phyloP scores from a whole-genome alignment of 2,329 filamentous ascomycete genomes.

The Aspergillus persii region DNA sequence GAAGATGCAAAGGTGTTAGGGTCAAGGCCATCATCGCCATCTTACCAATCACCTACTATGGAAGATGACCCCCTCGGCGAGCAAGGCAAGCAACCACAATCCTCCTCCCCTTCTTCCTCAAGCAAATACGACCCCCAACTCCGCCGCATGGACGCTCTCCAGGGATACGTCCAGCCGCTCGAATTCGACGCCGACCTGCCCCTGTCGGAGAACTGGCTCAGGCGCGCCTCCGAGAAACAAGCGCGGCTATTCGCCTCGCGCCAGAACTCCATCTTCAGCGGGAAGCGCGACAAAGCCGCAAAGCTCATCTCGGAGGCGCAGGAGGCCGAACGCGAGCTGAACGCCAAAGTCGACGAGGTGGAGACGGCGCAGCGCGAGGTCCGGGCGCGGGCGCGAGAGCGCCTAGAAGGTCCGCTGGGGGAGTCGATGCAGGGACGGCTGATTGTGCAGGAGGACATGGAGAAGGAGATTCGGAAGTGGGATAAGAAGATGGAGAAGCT shows the following conservation, averaged over 20 bases:
- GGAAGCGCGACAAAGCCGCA: slow-evolving; percentile 6
- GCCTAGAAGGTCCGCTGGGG: slow-evolving; percentile 10
- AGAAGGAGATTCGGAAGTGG: slow-evolving; percentile 8
- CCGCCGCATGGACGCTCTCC: slow-evolving; percentile 7
- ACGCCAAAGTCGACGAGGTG: slow-evolving; percentile 9
- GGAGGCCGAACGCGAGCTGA: slow-evolving; percentile 1
- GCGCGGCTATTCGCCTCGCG: slow-evolving; percentile 4
- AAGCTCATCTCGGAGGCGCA: slow-evolving; percentile 5
- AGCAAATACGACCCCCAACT: slow-evolving; percentile 5
- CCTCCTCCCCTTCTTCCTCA: too few relatives aligned
- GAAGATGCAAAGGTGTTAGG: not conserved
- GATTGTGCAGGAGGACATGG: slow-evolving; percentile 12
- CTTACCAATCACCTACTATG: too few relatives aligned
- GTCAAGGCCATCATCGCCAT: too few relatives aligned
- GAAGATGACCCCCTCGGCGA: not conserved
- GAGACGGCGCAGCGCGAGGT: not conserved
- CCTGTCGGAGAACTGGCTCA: slow-evolving; percentile 8
- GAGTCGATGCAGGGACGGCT: slow-evolving; percentile 8
- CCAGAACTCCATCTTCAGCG: slow-evolving; percentile 6
- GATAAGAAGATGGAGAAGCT: slow-evolving; percentile 6
- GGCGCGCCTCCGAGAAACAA: slow-evolving; percentile 6
- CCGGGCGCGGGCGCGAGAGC: slow-evolving; percentile 4
- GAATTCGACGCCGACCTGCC: not conserved
- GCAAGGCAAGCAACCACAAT: too few relatives aligned
- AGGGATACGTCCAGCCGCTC: slow-evolving; percentile 7